Percentiles rank a stretch among this genome's conserved stretches.
phyloP scores from a whole-genome alignment of 306 rosid genomes.

The Dryas octopetala region DNA sequence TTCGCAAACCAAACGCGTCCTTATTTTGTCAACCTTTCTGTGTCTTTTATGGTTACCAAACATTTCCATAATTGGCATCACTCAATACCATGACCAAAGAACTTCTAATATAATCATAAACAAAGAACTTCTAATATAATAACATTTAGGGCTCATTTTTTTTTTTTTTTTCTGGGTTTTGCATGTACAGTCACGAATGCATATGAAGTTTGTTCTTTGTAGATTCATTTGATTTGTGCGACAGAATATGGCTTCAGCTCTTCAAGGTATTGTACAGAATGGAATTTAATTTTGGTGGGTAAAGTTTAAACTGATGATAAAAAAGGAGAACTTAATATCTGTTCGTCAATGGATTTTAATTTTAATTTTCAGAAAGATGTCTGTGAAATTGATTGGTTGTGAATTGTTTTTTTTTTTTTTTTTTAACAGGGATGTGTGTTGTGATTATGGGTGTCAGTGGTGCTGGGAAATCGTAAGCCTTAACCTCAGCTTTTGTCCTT shows the following conservation, averaged over 20 bases:
- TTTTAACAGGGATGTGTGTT: constrained; percentile 39
- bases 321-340: background rate
- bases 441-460: constrained; percentile 87
- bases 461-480: constrained; percentile 78
- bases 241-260: constrained; percentile 1
- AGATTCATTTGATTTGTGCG: background rate
- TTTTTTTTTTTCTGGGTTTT: background rate
- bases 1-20: background rate
- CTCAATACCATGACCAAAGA: background rate
- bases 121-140: too few species aligned
- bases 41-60: too few species aligned
- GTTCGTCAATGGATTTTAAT: background rate
- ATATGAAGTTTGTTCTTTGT: background rate
- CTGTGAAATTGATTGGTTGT: constrained; percentile 5
- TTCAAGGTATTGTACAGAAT: background rate
- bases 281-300: background rate
- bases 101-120: too few species aligned
- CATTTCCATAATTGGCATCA: background rate
- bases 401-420: background rate
- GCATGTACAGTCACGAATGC: background rate
- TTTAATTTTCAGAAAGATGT: background rate
- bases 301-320: background rate
- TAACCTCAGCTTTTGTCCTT: background rate
- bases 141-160: too few species aligned
- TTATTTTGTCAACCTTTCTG: background rate